phyloP scores from a whole-genome alignment of 2,329 filamentous ascomycete species.

The Aspergillus luchuensis region DNA sequence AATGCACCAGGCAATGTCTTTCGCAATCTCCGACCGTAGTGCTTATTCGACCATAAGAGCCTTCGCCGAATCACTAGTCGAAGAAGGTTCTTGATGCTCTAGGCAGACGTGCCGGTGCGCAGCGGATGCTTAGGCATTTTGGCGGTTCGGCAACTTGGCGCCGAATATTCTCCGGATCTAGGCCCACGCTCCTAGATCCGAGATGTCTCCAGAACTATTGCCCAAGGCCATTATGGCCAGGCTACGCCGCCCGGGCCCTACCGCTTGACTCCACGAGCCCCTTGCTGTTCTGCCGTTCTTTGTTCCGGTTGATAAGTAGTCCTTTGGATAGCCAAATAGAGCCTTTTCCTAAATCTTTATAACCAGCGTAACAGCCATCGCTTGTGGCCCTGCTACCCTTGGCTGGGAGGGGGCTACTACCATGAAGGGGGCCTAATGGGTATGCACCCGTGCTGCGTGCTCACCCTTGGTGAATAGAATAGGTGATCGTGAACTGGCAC shows the following conservation, averaged over 20 bases:
- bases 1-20: no score
- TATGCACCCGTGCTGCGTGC: background rate
- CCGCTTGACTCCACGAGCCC: background rate
- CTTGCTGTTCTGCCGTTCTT: conserved; percentile 1
- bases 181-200: background rate
- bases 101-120: background rate
- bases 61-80: background rate
- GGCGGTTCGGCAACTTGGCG: background rate
- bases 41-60: background rate
- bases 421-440: background rate
- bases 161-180: background rate
- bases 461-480: background rate
- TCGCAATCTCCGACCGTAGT: no score
- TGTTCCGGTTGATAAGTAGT: background rate
- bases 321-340: background rate
- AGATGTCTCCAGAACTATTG: background rate
- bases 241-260: background rate
- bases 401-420: background rate
- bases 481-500: background rate
- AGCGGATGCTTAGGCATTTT: background rate
- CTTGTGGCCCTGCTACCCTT: background rate
- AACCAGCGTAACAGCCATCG: background rate
- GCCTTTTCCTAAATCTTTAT: background rate
- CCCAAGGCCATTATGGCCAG: background rate
- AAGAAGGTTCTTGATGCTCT: background rate